Base-by-base conservation (phyloP, 78 protist species). In the Anaeramoeba flamelloides region DNA sequence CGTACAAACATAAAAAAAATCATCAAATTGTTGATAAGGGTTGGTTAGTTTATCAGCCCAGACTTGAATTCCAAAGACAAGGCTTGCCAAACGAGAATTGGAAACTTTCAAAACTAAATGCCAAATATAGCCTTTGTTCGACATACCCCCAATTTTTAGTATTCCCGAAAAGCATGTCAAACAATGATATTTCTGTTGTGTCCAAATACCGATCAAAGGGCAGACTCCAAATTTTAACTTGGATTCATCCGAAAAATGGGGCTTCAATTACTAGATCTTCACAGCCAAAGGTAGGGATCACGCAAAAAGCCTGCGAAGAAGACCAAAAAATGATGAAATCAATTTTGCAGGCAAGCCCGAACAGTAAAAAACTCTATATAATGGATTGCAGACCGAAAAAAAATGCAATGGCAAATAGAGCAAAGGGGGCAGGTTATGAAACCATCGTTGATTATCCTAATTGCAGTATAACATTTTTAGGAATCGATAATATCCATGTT, bases 401-500 rank as follows among this genome's bases (percentile, higher is more conserved):
- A 36, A 80, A 64, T 22, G 83, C 83, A 1, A 65, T 39, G 34
- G 83, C 83, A 1, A 80, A 80, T 37, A 1, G 36, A 65, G 83
- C 83, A 8, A 80, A 80, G 64, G 75, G 76, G n/a, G 82, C 2
- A n/a, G 95, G 95, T 2, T 86, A 79, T 75, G 95, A 92, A 80
- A 37, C 77, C 38, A 38, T 78, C 36, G 41, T 82, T 1, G n/a
- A 79, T 2, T 92, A 92, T 80, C 36, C 75, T 37, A 33, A 34
- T 3, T 69, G 85, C 22, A 34, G 40, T 2, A 30, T 91, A 17
- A 75, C 78, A 41, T 93, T 89, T 78, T 26, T 88, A 17, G 86
- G 82, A 38, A 89, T 93, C 64, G 91, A 79, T 31, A 93, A 93
- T 80, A 92, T 93, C 38, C 96, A 93, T 41, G 89, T 82, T 2